A percentile compares a stretch with the other conserved stretches of the same genome.
Evolutionary conservation across 2,329 filamentous ascomycete genomes (phyloP).

Genomic region (Claviceps humidiphila): DNA sequence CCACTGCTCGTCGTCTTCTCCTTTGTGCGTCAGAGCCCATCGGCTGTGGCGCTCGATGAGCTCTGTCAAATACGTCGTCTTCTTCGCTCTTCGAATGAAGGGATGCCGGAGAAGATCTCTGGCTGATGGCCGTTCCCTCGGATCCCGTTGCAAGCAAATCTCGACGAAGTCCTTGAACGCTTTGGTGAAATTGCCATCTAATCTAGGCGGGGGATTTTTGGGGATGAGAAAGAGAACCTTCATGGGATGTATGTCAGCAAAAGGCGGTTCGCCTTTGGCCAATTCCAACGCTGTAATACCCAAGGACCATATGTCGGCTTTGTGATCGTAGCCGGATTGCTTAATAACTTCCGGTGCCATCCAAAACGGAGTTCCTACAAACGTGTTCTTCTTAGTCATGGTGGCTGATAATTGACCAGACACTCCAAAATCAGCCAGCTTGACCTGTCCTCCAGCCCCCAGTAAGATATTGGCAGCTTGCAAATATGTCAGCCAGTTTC

Average conservation of each 20-base stretch:
- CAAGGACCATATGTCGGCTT: slow-evolving; percentile 94
- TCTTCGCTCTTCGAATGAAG: slow-evolving; percentile 84
- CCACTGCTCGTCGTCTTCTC: slow-evolving; percentile 47
- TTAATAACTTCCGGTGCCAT: slow-evolving; percentile 99
- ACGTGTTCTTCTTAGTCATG: slow-evolving; percentile 99
- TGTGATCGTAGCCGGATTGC: slow-evolving; percentile 94
- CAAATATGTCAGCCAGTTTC: background rate
- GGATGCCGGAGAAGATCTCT: slow-evolving; percentile 79
- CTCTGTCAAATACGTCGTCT: slow-evolving; percentile 92
- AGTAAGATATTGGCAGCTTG: slow-evolving; percentile 85
- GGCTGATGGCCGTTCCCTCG: slow-evolving; percentile 74
- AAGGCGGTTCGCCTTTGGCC: slow-evolving; percentile 83
- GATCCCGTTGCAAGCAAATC: slow-evolving; percentile 76
- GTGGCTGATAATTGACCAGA: slow-evolving; percentile 92
- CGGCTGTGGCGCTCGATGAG: slow-evolving; percentile 82
- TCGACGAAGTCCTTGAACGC: slow-evolving; percentile 77
- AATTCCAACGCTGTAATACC: slow-evolving; percentile 90
- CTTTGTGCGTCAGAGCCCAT: slow-evolving; percentile 72
- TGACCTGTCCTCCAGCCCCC: slow-evolving; percentile 84
- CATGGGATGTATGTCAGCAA: slow-evolving; percentile 96
- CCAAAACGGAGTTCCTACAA: slow-evolving; percentile 97
- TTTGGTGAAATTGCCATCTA: slow-evolving; percentile 72
- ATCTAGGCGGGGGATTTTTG: slow-evolving; percentile 74
- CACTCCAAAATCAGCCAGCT: slow-evolving; percentile 92
- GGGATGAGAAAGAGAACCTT: slow-evolving; percentile 94